phyloP scores from a whole-genome alignment of 495 filamentous ascomycete species.

The Talaromyces nanjingensis region DNA sequence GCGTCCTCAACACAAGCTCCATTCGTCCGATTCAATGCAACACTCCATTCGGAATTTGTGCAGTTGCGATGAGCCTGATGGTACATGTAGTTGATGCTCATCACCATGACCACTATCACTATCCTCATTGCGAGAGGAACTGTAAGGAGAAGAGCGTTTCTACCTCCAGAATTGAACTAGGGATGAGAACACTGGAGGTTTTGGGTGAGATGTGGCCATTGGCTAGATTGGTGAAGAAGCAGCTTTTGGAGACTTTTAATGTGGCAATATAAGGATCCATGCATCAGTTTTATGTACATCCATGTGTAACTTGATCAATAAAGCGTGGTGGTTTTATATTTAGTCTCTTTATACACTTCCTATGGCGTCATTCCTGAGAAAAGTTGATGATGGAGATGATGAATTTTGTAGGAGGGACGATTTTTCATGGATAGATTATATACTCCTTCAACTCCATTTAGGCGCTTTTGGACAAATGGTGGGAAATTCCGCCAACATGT shows the following conservation, averaged over 20 bases:
- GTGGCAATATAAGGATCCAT: no score
- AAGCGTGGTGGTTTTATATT: no score
- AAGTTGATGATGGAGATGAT: no score
- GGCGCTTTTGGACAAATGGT: no score
- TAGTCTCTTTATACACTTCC: no score
- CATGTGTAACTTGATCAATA: no score
- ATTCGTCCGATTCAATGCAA: not conserved
- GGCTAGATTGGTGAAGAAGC: constrained; percentile 50
- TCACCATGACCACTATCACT: constrained; percentile 18
- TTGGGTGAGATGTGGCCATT: constrained; percentile 63
- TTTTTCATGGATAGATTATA: no score
- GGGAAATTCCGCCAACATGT: no score
- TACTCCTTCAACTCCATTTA: no score
- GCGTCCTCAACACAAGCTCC: constrained; percentile 50
- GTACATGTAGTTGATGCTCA: constrained; percentile 41
- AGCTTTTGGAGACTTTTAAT: constrained; percentile 37
- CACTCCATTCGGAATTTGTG: constrained; percentile 66
- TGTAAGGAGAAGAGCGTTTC: constrained; percentile 52
- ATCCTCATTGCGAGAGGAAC: constrained; percentile 50
- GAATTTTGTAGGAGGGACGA: no score
- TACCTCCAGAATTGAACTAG: constrained; percentile 63
- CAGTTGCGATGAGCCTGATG: constrained; percentile 44
- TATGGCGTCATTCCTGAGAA: no score
- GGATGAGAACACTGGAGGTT: constrained; percentile 63
- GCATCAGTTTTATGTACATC: no score